A percentile compares a stretch with the other conserved stretches of the same genome.
Conservation (phyloP, 192 early-diverging fungal species). For the Helicostylum pulchrum region DNA sequence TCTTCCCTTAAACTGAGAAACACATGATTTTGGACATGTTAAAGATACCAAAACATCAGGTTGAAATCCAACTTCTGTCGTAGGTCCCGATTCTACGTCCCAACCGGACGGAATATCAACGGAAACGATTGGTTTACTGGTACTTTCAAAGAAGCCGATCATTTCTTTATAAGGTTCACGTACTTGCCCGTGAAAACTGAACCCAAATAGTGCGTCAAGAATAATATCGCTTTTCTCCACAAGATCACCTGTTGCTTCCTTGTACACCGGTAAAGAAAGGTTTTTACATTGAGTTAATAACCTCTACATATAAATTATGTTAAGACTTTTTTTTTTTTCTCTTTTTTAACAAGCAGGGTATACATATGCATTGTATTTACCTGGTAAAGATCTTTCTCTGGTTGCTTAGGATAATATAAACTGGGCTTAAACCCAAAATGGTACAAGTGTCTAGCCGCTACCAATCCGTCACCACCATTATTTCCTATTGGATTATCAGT, state of each 20-base stretch:
- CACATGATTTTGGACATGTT: conserved; percentile 87
- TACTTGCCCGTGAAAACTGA: conserved; percentile 80
- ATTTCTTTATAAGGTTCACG: conserved; percentile 72
- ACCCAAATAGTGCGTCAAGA: conserved; percentile 90
- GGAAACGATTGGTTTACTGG: conserved; percentile 48
- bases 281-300: conserved; percentile 70
- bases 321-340: neutral
- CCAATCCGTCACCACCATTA: conserved; percentile 96
- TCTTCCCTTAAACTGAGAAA: conserved; percentile 63
- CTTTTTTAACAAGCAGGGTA: neutral
- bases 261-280: conserved; percentile 63
- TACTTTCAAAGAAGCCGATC: conserved; percentile 45
- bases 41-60: conserved; percentile 87
- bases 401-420: conserved; percentile 81
- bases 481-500: conserved; percentile 52
- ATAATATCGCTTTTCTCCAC: conserved; percentile 60
- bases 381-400: conserved; percentile 69
- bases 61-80: conserved; percentile 45
- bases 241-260: conserved; percentile 31
- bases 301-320: conserved; percentile 37
- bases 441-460: conserved; percentile 85
- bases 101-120: conserved; percentile 96
- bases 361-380: conserved; percentile 21
- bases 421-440: conserved; percentile 86
- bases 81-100: conserved; percentile 83